phyloP scores from a whole-genome alignment of 1,139 yeast genomes.

The Saccharomycopsis hybrid region DNA sequence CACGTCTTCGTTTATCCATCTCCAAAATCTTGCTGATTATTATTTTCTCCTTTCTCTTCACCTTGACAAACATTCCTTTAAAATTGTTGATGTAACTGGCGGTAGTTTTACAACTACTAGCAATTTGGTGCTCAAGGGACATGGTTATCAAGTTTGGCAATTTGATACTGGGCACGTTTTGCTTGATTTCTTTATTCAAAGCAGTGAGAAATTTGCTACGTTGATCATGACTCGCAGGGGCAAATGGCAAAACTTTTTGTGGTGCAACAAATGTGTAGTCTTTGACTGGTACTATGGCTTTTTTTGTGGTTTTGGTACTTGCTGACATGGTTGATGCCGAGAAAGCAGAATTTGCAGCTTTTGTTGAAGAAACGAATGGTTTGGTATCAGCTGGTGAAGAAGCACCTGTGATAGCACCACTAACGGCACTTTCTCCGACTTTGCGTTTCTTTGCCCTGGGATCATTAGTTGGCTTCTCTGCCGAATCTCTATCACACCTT shows the following conservation, averaged over 20 bases:
- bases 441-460: neutral
- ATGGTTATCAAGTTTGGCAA: constrained; percentile 38
- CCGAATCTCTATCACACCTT: neutral
- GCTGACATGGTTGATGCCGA: neutral
- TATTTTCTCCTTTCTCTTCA: constrained; percentile 2
- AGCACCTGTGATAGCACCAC: neutral
- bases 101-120: constrained; percentile 37
- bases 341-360: neutral
- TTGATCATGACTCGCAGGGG: constrained; percentile 51
- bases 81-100: constrained; percentile 31
- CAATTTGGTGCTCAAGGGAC: constrained; percentile 44
- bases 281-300: neutral
- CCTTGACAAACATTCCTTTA: constrained; percentile 11
- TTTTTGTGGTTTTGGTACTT: neutral
- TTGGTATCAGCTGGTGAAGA: neutral
- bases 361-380: neutral
- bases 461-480: constrained; percentile 3
- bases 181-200: constrained; percentile 36
- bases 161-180: constrained; percentile 24
- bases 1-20: no score
- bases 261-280: constrained; percentile 24
- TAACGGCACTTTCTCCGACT: neutral
- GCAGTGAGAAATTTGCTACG: constrained; percentile 42
- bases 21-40: neutral
- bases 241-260: constrained; percentile 31